A percentile compares a stretch with the other conserved stretches of the same genome.
phyloP scores from a whole-genome alignment of 2,329 filamentous ascomycete genomes.

The Cordyceps tenuipes region DNA sequence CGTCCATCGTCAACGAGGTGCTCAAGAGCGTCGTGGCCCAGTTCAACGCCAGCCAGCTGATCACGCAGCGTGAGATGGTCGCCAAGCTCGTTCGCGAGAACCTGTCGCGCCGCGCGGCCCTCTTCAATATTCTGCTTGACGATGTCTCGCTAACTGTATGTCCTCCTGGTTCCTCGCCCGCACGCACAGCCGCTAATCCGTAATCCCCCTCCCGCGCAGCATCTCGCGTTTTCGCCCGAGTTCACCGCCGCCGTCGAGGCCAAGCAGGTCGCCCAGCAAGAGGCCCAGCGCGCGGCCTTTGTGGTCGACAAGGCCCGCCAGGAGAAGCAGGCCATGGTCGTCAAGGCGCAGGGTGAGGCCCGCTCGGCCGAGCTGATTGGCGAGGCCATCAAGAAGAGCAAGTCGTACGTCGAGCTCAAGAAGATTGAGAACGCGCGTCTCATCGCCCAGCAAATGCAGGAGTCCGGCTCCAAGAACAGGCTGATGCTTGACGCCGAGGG shows the following conservation, averaged over 20 bases:
- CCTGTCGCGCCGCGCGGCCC: conserved; percentile 77
- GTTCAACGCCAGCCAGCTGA: conserved; percentile 97
- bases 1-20: conserved; percentile 97
- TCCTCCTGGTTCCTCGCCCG: neutral
- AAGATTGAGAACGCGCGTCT: conserved; percentile 93
- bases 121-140: conserved; percentile 95
- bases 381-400: conserved; percentile 99
- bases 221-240: conserved; percentile 65
- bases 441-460: conserved; percentile 83
- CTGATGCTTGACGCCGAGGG: conserved; percentile 88
- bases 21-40: conserved; percentile 97
- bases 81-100: conserved; percentile 87
- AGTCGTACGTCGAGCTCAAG: conserved; percentile 91
- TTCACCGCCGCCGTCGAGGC: conserved; percentile 67
- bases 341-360: conserved; percentile 97
- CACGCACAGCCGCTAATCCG: neutral
- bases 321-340: conserved; percentile 98
- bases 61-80: conserved; percentile 97
- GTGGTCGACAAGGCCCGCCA: conserved; percentile 97
- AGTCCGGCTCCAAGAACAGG: conserved; percentile 81
- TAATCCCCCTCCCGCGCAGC: conserved; percentile 30
- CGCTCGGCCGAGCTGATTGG: conserved; percentile 96
- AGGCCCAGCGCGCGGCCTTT: conserved; percentile 94
- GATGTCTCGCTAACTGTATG: conserved; percentile 93
- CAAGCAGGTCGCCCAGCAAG: conserved; percentile 75